Evolutionary conservation across 176 grass and related monocot genomes (phyloP), one percentile per base, ranked within the genome.

Genomic region (Lolium multiflorum): DNA sequence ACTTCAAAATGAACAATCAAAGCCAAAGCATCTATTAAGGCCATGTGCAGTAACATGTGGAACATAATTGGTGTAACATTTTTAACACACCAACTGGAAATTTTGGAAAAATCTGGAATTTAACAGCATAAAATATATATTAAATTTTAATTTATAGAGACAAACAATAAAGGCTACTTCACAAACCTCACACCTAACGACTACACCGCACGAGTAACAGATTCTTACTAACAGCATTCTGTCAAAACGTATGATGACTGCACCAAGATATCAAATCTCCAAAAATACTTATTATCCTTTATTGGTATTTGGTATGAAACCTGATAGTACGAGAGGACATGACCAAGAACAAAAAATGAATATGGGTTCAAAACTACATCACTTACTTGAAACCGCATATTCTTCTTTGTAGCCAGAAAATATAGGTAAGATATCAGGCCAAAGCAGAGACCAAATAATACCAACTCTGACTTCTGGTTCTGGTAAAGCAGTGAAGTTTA

Each of bases 351-450:
- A 35, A 44, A 65, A 49, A 81, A 65, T 43, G 28, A 76, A 77
- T 43, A 80, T 12, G 46, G 69, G 66, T 38, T 81, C n/a, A 28
- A 26, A 87, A 64, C 4, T 71, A 71, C 22, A 62, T 56, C 47
- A 92, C 93, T 94, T 81, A 95, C 96, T 41, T 70, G 88, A 72
- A 98, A 92, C 46, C 74, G 64, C 83, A 98, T 88, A 46, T 90
- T 72, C 70, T 95, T 98, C 83, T 91, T 98, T 59, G 90, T 89
- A 63, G 94, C 77, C 4, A 98, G 88, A 92, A 87, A 87, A 91
- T 95, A 95, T 63, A 98, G 79, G 48, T 98, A 98, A 43, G 88
- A 94, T 22, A 89, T 77, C 83, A 98, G 74, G 88, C 91, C 89
- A 66, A 98, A 96, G 94, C 91, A 94, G 58, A 98, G 63, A 74